Conservation (phyloP, 2,329 filamentous ascomycete genomes). For the Diaporthe sp. region DNA sequence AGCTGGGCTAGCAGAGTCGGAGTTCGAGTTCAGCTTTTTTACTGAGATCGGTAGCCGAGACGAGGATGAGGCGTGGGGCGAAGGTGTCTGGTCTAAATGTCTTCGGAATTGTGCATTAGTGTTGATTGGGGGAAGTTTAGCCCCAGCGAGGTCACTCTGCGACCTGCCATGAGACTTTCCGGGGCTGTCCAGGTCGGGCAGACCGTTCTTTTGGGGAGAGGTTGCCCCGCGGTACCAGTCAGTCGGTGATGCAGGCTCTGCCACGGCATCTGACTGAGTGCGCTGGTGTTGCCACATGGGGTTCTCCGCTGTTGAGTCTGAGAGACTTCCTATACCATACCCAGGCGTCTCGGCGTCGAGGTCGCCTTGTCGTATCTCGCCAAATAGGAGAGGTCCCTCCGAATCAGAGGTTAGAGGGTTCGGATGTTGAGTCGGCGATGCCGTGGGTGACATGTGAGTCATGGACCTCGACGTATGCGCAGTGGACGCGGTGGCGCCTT, state of each 20-base stretch:
- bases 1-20: conserved; percentile 60
- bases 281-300: conserved; percentile 61
- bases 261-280: conserved; percentile 67
- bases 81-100: conserved; percentile 40
- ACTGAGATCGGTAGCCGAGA: conserved; percentile 54
- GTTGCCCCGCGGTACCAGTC: conserved; percentile 70
- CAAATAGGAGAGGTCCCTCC: conserved; percentile 74
- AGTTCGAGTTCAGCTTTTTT: conserved; percentile 57
- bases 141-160: conserved; percentile 70
- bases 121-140: conserved; percentile 27
- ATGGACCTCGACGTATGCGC: conserved; percentile 58
- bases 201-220: conserved; percentile 42
- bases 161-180: conserved; percentile 61
- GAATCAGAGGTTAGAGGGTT: conserved; percentile 46
- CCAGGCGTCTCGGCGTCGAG: conserved; percentile 65
- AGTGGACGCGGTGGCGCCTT: conserved; percentile 50
- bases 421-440: conserved; percentile 45
- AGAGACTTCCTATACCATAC: conserved; percentile 76
- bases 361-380: conserved; percentile 76
- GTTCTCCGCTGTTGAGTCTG: conserved; percentile 76
- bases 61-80: conserved; percentile 47
- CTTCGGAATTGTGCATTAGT: conserved; percentile 34
- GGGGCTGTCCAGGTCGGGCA: conserved; percentile 46
- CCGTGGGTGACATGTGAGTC: conserved; percentile 54
- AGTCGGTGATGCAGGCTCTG: conserved; percentile 73